Percentiles rank a stretch among this genome's conserved stretches.
These are phyloP conservation scores for Aurantiochytrium sp. DNA, from an alignment of 108 stramenopile genomes.

Conservation along the genomic window DNA sequence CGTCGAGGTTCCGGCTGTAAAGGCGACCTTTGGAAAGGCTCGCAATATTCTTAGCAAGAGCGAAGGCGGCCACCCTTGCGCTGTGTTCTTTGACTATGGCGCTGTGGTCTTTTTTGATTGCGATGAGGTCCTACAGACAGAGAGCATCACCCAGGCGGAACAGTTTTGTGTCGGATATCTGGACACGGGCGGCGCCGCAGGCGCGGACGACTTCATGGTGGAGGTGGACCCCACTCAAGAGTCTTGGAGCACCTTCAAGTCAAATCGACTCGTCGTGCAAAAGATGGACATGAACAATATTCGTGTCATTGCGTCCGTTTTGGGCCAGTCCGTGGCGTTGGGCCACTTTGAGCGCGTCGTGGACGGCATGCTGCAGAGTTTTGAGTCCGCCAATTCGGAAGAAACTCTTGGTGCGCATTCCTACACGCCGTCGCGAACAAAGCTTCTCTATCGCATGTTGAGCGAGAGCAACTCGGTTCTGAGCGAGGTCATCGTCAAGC, in stretches of 20 bases:
- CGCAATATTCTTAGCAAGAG: neutral
- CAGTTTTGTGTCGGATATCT: conserved; percentile 56
- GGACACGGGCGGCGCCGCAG: conserved; percentile 62
- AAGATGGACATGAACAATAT: conserved; percentile 77
- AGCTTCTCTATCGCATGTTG: conserved; percentile 54
- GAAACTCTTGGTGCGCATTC: neutral
- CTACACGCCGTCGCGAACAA: conserved; percentile 34
- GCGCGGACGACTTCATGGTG: conserved; percentile 71
- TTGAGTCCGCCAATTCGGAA: conserved; percentile 33
- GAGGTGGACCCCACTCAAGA: conserved; percentile 49
- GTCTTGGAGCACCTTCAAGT: neutral
- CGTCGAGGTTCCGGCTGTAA: neutral
- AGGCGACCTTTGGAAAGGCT: neutral
- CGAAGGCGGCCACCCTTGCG: conserved; percentile 41
- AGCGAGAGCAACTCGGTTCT: conserved; percentile 69
- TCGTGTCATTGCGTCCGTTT: conserved; percentile 74
- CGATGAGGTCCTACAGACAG: conserved; percentile 55
- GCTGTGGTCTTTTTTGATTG: conserved; percentile 77
- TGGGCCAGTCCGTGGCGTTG: conserved; percentile 81
- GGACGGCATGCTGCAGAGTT: conserved; percentile 67
- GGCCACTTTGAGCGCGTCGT: conserved; percentile 79
- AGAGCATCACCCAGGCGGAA: conserved; percentile 54
- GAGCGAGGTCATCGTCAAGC: conserved; percentile 74
- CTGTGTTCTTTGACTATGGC: conserved; percentile 78
- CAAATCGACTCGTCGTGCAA: conserved; percentile 48